Percentiles rank a stretch among this genome's conserved stretches.
These are phyloP conservation scores for Lentinula detonsa DNA, from an alignment of 768 basidiomycete genomes.

Conservation along the genomic window DNA sequence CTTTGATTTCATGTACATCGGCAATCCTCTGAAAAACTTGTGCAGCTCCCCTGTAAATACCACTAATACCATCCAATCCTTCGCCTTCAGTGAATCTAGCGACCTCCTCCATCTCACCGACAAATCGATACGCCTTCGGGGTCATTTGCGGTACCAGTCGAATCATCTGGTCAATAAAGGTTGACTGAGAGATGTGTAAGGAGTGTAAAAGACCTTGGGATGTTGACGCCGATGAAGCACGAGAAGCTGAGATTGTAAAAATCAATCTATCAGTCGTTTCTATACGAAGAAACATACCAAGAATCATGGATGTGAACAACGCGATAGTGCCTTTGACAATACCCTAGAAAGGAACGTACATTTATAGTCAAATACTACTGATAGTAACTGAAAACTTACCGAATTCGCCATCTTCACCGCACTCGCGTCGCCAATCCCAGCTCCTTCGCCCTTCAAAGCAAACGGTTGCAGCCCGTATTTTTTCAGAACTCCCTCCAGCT, in stretches of 20 bases:
- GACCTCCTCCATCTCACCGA: constrained; percentile 48
- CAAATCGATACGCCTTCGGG: constrained; percentile 43
- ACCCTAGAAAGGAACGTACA: constrained; percentile 21
- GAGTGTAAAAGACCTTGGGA: constrained; percentile 39
- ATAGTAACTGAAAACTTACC: constrained; percentile 19
- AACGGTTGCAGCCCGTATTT: constrained; percentile 32
- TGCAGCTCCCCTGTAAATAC: constrained; percentile 32
- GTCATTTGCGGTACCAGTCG: constrained; percentile 28
- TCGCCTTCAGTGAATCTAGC: constrained; percentile 32
- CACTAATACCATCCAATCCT: constrained; percentile 8
- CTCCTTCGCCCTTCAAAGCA: constrained; percentile 32
- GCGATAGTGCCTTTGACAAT: constrained; percentile 39
- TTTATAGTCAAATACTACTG: not conserved
- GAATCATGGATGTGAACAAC: constrained; percentile 35
- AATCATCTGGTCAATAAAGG: constrained; percentile 24
- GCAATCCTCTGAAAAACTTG: constrained; percentile 29
- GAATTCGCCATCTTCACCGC: constrained; percentile 47
- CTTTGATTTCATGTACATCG: constrained; percentile 19
- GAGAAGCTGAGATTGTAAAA: constrained; percentile 27
- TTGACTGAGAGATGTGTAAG: constrained; percentile 29
- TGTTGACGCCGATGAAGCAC: constrained; percentile 44
- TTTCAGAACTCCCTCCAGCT: constrained; percentile 23
- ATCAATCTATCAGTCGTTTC: not conserved
- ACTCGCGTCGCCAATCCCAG: constrained; percentile 40
- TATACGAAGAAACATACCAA: constrained; percentile 22